Base-by-base conservation (phyloP, 192 early-diverging fungal genomes). In the Podila verticillata region DNA sequence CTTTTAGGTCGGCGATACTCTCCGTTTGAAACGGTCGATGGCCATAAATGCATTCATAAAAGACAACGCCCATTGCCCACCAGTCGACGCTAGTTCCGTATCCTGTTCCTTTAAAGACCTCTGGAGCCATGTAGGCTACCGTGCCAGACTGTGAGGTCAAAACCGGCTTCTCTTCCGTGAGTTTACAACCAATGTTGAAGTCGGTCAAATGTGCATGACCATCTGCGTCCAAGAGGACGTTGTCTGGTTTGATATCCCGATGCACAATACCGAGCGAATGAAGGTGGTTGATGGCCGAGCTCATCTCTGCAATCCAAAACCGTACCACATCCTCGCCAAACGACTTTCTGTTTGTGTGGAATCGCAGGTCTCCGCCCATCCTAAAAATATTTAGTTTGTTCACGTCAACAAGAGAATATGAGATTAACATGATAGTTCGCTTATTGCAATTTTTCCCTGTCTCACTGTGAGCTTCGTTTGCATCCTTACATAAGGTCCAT, bases 181-280 rank as follows among this genome's bases (percentile, higher is more conserved):
- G 63, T 26, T 91, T 87, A 15, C 93, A 93, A 12, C 96, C 95
- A 80, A 98, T 96, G 84, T 99, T 99, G 72, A 99, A 99, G 78
- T 99, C 97, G 24, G 95, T 96, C 82, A 99, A 73, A 63, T 94
- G 93, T 29, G 91, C 94, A 78, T 99, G 96, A 20, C 97, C 97
- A 12, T 82, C 70, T 47, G 86, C 86, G 72, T 93, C 91, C 68
- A 95, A 68, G 28, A 95, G 82, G 7, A 95, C 87, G 74, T 99
- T 98, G 70, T 98, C 95, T 0, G 97, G 97, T 83, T 98, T 99
- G 65, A 99, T 87, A 82, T 99, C 97, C 63, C 77, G 77, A 84
- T 99, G 97, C 13, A 98, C 91, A 26, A 98, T 95, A 15, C 85
- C 84, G 48, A 94, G 89, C 28, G 83, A 84, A 73, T 99, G 97